Conservation (phyloP, 225 moss, liverwort and hornwort species). For the Marchantia paleacea region DNA sequence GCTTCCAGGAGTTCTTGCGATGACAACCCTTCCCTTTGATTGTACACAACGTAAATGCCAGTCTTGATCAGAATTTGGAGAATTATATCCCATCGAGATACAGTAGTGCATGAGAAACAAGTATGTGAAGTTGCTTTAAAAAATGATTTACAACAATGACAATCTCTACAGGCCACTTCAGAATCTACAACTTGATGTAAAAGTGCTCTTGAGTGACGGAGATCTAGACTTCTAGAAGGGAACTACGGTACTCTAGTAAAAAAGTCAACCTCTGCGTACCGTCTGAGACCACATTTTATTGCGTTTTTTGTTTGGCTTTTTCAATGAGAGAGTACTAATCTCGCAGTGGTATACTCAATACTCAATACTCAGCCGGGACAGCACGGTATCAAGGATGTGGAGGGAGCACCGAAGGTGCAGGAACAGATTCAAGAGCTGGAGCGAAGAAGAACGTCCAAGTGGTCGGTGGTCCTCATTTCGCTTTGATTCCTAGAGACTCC, state of each 20-base stretch:
- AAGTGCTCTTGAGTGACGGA: not conserved
- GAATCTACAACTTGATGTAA: not conserved
- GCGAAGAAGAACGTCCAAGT: not conserved
- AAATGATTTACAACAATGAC: not conserved
- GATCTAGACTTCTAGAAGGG: not conserved
- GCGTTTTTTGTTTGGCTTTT: not conserved
- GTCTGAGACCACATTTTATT: not conserved
- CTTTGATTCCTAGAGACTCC: conserved; percentile 38
- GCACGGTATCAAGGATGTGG: not conserved
- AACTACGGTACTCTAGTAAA: not conserved
- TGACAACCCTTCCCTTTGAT: too few species aligned
- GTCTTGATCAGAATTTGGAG: too few species aligned
- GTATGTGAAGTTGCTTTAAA: not conserved
- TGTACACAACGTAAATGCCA: too few species aligned
- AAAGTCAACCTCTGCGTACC: not conserved
- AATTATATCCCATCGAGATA: too few species aligned
- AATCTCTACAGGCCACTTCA: not conserved
- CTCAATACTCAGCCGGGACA: not conserved
- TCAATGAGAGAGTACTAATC: not conserved
- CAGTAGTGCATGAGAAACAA: not conserved
- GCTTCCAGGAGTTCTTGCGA: too few species aligned
- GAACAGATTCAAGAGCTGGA: not conserved
- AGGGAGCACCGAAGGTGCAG: not conserved
- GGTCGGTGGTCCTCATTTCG: not conserved
- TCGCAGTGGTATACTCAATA: not conserved